These are phyloP conservation scores for Hypoxylon crocopeplum DNA, from an alignment of 495 filamentous ascomycete genomes.

Conservation along the genomic window DNA sequence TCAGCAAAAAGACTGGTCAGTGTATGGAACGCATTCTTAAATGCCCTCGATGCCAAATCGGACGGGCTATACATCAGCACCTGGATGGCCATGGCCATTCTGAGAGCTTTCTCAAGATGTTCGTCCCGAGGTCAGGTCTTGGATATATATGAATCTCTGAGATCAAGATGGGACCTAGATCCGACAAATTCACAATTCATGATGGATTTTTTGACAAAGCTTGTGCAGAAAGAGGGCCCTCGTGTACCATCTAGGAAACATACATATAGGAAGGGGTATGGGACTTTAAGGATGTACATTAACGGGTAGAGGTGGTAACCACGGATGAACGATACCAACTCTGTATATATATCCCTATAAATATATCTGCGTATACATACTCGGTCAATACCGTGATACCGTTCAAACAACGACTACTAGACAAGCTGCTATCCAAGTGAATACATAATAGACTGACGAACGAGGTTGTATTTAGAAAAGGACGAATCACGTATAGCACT, in stretches of 20 bases:
- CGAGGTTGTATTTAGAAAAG: too few species aligned
- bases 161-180: slow-evolving; percentile 45
- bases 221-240: slow-evolving; percentile 15
- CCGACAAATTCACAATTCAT: slow-evolving; percentile 46
- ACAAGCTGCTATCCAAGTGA: too few species aligned
- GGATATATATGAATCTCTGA: slow-evolving; percentile 50
- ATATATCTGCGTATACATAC: too few species aligned
- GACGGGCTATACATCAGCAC: slow-evolving; percentile 51
- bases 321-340: slow-evolving; percentile 19
- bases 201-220: slow-evolving; percentile 38
- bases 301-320: background rate
- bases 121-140: slow-evolving; percentile 44
- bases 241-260: background rate
- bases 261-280: background rate
- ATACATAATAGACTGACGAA: too few species aligned
- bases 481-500: too few species aligned
- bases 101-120: slow-evolving; percentile 56
- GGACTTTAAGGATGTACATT: slow-evolving; percentile 6
- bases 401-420: too few species aligned
- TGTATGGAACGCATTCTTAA: slow-evolving; percentile 54
- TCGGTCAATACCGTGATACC: too few species aligned
- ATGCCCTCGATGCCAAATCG: slow-evolving; percentile 46
- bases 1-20: slow-evolving; percentile 62
- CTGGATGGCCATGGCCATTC: slow-evolving; percentile 57
- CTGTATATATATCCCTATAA: slow-evolving; percentile 5